Base-by-base conservation (phyloP, 306 rosid species). In the Rubus parviflorus region DNA sequence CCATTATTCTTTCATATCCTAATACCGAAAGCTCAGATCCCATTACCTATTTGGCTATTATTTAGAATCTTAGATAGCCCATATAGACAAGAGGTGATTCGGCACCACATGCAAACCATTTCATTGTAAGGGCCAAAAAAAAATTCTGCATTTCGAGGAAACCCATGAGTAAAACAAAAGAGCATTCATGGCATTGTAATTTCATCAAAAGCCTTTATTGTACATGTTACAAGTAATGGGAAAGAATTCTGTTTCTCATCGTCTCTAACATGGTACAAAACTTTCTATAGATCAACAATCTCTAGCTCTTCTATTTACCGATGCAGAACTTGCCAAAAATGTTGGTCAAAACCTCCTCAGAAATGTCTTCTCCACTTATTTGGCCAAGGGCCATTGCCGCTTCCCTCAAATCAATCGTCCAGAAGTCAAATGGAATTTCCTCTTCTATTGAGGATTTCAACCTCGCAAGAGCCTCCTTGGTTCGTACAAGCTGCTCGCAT, bases 401-500 rank as follows among this genome's bases (percentile, higher is more conserved):
- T 64, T 89, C 97, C 81, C 90, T 92, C 86, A 95, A 83, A 88
- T 95, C 98, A 75, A 95, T 89, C 15, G 98, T 92, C 97, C 97
- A 95, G 84, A 95, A 95, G 81, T 92, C 98, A 16, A 89, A 86
- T 47, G 98, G 97, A 38, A 90, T 80, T 81, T 92, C 90, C 81
- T 88, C 97, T 78, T 87, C 90, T 45, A 95, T 87, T 17, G 98
- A 95, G 12, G 89, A 79, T 64, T 89, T 87, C 86, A 95, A 83
- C 81, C 97, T 87, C 42, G 11, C 70, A 69, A 95, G 86, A 23
- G 98, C 97, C 80, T 95, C 98, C 85, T 85, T 90, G 11, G 98
- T 86, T 81, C 97, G 83, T 75, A 92, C 87, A 84, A 95, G 97
- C 88, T 95, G 98, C 88, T 90, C 97, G 30, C 96, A 92, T 88